A percentile compares a stretch with the other conserved stretches of the same genome.
These are phyloP conservation scores for Fraxinus sp. DNA, from an alignment of 305 asterid genomes.

Conservation along the genomic window DNA sequence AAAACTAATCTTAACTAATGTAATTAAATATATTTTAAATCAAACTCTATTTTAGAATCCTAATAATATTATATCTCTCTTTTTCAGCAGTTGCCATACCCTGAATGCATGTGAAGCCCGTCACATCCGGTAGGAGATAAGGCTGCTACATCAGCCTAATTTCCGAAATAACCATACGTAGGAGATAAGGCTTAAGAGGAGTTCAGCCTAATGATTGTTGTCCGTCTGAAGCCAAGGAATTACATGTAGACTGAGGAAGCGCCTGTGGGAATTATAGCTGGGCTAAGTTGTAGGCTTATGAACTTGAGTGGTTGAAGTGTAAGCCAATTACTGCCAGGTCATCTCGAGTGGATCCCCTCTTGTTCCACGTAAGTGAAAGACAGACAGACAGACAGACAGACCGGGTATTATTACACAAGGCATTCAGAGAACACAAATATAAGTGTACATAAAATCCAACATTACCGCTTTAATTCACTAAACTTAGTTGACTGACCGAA, in stretches of 20 bases:
- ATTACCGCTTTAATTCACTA: not conserved
- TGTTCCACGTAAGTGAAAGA: not conserved
- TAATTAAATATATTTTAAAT: no score
- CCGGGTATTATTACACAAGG: not conserved
- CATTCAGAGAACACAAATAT: slow-evolving; percentile 1
- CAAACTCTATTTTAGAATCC: not conserved
- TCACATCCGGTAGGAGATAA: not conserved
- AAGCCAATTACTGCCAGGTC: not conserved
- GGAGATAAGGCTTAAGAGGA: not conserved
- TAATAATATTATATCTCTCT: not conserved
- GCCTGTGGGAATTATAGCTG: not conserved
- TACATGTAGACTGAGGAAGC: not conserved
- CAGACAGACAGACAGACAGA: not conserved
- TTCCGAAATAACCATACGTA: not conserved
- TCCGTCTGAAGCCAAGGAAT: not conserved
- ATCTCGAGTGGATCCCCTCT: not conserved
- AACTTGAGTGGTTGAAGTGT: not conserved
- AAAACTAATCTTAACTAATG: not conserved
- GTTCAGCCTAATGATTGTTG: not conserved
- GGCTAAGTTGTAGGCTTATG: not conserved
- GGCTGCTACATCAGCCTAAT: not conserved
- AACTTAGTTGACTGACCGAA: not conserved
- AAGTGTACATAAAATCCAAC: slow-evolving; percentile 2
- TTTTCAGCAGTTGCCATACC: not conserved
- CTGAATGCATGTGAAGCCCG: not conserved